These are phyloP conservation scores for Penicillium sp. DNA, from an alignment of 2,329 filamentous ascomycete genomes.

Conservation along the genomic window DNA sequence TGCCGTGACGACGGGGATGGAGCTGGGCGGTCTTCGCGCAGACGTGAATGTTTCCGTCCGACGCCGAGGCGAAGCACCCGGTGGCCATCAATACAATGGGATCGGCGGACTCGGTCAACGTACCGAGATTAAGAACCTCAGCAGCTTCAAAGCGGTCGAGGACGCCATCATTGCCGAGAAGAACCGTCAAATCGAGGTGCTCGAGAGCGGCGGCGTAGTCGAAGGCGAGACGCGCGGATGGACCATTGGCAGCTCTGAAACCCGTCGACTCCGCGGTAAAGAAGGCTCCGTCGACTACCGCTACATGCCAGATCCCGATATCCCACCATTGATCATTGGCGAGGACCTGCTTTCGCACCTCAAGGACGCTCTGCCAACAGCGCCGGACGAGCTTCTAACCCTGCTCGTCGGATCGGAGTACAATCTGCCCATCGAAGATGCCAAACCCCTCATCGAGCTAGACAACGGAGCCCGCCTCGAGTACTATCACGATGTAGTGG, in stretches of 20 bases:
- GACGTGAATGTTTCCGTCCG: slow-evolving; percentile 93
- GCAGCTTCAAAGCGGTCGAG: slow-evolving; percentile 90
- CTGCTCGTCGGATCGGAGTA: slow-evolving; percentile 59
- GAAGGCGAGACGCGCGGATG: slow-evolving; percentile 89
- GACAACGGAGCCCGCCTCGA: slow-evolving; percentile 76
- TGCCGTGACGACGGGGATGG: slow-evolving; percentile 88
- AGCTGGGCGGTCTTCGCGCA: slow-evolving; percentile 81
- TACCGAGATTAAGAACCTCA: slow-evolving; percentile 96
- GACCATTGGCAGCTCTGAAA: slow-evolving; percentile 79
- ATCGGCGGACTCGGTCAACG: slow-evolving; percentile 70
- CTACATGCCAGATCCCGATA: slow-evolving; percentile 96
- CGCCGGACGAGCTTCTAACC: slow-evolving; percentile 68
- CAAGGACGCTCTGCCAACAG: slow-evolving; percentile 58
- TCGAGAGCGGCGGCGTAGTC: slow-evolving; percentile 70
- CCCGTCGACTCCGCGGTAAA: slow-evolving; percentile 77
- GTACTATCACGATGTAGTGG: slow-evolving; percentile 60
- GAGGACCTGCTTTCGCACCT: slow-evolving; percentile 65
- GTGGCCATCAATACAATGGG: slow-evolving; percentile 52
- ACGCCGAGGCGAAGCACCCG: slow-evolving; percentile 50
- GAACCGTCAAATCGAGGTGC: slow-evolving; percentile 76
- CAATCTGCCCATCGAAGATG: slow-evolving; percentile 74
- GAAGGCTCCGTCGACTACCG: slow-evolving; percentile 97
- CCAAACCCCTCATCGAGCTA: slow-evolving; percentile 70
- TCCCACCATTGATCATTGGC: slow-evolving; percentile 73
- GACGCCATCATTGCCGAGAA: slow-evolving; percentile 90